These are phyloP conservation scores for Turnera subulata DNA, from an alignment of 345 rosid species.

Conservation along the genomic window DNA sequence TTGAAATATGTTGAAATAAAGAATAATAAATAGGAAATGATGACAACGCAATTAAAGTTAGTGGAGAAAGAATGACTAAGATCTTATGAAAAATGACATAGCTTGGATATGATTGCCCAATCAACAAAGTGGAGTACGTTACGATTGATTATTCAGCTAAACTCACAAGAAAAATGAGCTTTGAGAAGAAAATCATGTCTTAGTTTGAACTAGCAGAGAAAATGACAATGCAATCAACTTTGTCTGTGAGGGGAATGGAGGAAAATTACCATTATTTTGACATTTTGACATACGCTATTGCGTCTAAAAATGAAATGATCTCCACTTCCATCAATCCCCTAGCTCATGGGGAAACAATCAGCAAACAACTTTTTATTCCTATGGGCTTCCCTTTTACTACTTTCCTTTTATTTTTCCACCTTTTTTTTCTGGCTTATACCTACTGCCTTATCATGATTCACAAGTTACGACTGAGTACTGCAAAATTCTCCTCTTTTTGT, in stretches of 20 bases:
- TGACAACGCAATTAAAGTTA: background rate
- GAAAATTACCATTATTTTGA: too few relatives aligned
- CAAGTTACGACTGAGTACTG: too few relatives aligned
- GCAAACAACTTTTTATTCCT: background rate
- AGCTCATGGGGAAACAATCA: slow-evolving; percentile 23
- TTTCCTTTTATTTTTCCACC: too few relatives aligned
- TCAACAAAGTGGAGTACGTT: slow-evolving; percentile 11
- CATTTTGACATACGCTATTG: background rate
- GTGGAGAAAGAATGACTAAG: too few relatives aligned
- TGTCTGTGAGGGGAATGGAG: too few relatives aligned
- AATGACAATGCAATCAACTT: slow-evolving; percentile 11
- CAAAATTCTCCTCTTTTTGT: too few relatives aligned
- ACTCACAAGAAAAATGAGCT: background rate
- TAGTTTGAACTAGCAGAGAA: background rate
- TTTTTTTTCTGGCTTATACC: too few relatives aligned
- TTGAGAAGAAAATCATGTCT: slow-evolving; percentile 1
- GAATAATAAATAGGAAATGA: slow-evolving; percentile 8
- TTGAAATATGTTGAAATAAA: slow-evolving; percentile 11
- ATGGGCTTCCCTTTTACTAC: too few relatives aligned
- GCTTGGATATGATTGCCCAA: slow-evolving; percentile 24
- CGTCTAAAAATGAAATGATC: background rate
- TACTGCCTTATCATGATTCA: too few relatives aligned
- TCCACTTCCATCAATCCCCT: slow-evolving; percentile 25
- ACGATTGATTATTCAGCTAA: background rate
- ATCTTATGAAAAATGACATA: too few relatives aligned